A percentile compares a stretch with the other conserved stretches of the same genome.
Conservation (phyloP, 352 stramenopile species). For the Globisporangium megalacanthum region DNA sequence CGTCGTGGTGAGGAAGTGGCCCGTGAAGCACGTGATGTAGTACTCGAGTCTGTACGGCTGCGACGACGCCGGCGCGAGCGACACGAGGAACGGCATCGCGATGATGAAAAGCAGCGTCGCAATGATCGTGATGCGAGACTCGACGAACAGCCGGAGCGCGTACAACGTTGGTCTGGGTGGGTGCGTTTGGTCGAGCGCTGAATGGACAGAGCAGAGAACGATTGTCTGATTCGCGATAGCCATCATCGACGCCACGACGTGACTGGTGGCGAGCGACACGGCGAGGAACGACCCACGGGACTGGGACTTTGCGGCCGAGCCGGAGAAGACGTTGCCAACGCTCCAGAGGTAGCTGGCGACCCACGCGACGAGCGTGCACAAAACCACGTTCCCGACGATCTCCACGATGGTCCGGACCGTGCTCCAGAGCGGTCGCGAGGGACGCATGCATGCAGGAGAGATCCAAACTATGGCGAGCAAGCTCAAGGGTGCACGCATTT, state of each 20-base stretch:
- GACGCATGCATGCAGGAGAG: too few species aligned
- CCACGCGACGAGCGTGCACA: conserved; percentile 17
- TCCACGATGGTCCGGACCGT: conserved; percentile 1
- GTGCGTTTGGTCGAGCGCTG: not conserved
- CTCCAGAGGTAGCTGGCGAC: conserved; percentile 21
- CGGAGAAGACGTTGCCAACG: conserved; percentile 17
- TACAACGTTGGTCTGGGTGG: not conserved
- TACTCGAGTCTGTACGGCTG: conserved; percentile 1
- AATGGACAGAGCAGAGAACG: conserved; percentile 3
- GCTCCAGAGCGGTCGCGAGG: too few species aligned
- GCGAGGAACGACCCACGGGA: conserved; percentile 18
- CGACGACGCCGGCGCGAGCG: not conserved
- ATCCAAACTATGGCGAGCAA: too few species aligned
- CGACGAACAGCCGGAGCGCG: not conserved
- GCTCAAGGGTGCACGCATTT: too few species aligned
- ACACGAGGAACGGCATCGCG: not conserved
- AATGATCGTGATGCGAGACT: not conserved
- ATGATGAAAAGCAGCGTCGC: conserved; percentile 2
- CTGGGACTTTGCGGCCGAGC: conserved; percentile 16
- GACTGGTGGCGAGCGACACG: conserved; percentile 2
- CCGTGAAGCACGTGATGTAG: not conserved
- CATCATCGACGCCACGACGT: not conserved
- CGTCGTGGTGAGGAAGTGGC: conserved; percentile 1
- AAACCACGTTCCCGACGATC: conserved; percentile 21
- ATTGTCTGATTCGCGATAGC: not conserved